Base-by-base conservation (phyloP, 2,329 filamentous ascomycete species). In the Trichoderma harzianum region DNA sequence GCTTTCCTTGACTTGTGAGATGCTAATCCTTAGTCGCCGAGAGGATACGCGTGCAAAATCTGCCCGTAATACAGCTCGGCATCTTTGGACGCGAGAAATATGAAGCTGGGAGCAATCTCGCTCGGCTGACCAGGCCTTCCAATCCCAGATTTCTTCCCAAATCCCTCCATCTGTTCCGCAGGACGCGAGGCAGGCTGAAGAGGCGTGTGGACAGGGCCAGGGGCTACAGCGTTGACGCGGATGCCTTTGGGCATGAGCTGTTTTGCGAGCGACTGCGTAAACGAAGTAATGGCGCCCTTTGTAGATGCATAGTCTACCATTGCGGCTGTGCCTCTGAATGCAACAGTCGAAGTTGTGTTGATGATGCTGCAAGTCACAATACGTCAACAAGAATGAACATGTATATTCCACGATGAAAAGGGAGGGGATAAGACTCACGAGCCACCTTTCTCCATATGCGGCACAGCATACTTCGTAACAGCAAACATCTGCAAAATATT, bases 401-500 rank as follows among this genome's bases (percentile, higher is more conserved):
- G 10, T n/a, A n/a, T 21, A 12, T 11, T 36, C 3, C 34, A 36
- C 14, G 14, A 18, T 18, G 8, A 18, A 47, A 12, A 26, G 24
- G 14, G 26, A 28, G 3, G 12, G 39, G 32, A 3, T 6, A 26
- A n/a, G 12, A 67, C 53, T 67, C 28, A 71, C 62, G 69, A 71
- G 32, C 53, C 69, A 14, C 69, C 69, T 8, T 68, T 71, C 24
- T 89, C 88, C 89, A 96, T 92, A 81, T 95, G 91, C 0, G 89
- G 90, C 12, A 96, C 85, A 14, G 87, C 82, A 78, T 95, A 93
- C 80, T 96, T 96, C 73, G 92, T 87, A 43, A 95, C 85, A 83
- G 90, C 95, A 85, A 94, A 96, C 84, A 90, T 91, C 4, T 92
- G 88, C 80, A 95, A 91, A 77, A 96, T 94, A 83, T 96, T 97